Percentiles rank a stretch among this genome's conserved stretches.
phyloP scores from a whole-genome alignment of 805 yeast genomes.

The Zygosaccharomyces bailii region DNA sequence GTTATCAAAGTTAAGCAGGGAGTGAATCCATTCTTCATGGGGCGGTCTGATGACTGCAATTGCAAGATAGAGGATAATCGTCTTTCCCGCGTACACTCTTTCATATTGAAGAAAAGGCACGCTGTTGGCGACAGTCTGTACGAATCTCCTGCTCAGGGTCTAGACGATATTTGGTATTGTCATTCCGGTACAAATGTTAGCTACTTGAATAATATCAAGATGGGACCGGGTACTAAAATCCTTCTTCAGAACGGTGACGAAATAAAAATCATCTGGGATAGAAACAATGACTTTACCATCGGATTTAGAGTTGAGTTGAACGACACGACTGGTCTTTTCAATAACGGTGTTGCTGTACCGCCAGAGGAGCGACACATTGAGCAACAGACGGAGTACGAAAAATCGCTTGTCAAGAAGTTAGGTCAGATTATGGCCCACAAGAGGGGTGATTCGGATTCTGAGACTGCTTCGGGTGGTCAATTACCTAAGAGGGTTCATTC shows the following conservation, averaged over 20 bases:
- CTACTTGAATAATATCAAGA: conserved; percentile 54
- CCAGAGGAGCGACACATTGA: conserved; percentile 18
- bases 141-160: conserved; percentile 70
- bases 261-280: conserved; percentile 64
- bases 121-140: conserved; percentile 53
- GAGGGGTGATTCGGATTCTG: conserved; percentile 8
- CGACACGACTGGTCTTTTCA: conserved; percentile 63
- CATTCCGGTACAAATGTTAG: conserved; percentile 82
- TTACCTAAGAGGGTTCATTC: conserved; percentile 27
- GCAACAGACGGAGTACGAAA: conserved; percentile 29
- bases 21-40: conserved; percentile 63
- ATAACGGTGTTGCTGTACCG: conserved; percentile 40
- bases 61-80: conserved; percentile 65
- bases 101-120: conserved; percentile 59
- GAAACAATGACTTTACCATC: conserved; percentile 46
- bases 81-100: conserved; percentile 81
- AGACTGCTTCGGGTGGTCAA: conserved; percentile 1
- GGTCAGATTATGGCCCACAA: conserved; percentile 23
- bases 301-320: conserved; percentile 51
- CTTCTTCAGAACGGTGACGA: conserved; percentile 62
- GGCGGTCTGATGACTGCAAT: conserved; percentile 64
- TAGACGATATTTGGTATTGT: conserved; percentile 74
- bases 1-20: conserved; percentile 65
- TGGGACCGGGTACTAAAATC: conserved; percentile 62
- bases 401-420: conserved; percentile 20